Conservation (phyloP, 1,139 yeast genomes). For the Diutina sp. region DNA sequence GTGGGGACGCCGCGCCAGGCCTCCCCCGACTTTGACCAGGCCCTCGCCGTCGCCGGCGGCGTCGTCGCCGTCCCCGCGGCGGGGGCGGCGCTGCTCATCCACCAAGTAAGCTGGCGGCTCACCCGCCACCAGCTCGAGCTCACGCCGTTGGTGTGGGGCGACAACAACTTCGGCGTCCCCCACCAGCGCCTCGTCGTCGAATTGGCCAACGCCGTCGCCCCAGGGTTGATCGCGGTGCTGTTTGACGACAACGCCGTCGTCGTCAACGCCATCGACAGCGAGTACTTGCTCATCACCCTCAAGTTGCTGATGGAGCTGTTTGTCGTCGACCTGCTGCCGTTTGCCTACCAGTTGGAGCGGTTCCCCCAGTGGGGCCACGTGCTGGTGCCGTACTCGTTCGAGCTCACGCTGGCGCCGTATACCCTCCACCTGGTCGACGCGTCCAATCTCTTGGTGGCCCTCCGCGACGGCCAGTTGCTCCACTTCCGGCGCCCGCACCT, state of each 20-base stretch:
- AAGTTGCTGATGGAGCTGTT: constrained; percentile 7
- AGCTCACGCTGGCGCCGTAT: constrained; percentile 47
- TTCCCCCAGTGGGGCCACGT: constrained; percentile 44
- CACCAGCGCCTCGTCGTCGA: constrained; percentile 9
- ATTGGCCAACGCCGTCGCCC: constrained; percentile 8
- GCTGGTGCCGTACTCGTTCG: constrained; percentile 65
- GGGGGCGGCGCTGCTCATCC: background rate
- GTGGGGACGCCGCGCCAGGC: background rate
- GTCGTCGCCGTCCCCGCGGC: background rate
- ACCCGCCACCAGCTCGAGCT: constrained; percentile 10
- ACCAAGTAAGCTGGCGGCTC: background rate
- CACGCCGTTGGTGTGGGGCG: constrained; percentile 18
- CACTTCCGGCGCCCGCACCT: constrained; percentile 19
- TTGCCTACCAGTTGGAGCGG: background rate
- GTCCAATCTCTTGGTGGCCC: constrained; percentile 11
- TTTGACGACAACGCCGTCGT: constrained; percentile 9
- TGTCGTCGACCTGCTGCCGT: background rate
- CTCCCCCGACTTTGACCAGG: background rate
- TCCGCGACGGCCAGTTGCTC: constrained; percentile 62
- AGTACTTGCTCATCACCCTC: constrained; percentile 20
- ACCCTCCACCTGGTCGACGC: constrained; percentile 32
- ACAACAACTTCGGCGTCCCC: background rate
- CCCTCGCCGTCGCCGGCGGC: background rate
- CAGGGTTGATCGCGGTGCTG: constrained; percentile 5
- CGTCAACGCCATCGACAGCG: constrained; percentile 12